Evolutionary conservation across 148 eudicot species (phyloP), one percentile per base, ranked within the genome.

Genomic region (Chenopodium suecicum): DNA sequence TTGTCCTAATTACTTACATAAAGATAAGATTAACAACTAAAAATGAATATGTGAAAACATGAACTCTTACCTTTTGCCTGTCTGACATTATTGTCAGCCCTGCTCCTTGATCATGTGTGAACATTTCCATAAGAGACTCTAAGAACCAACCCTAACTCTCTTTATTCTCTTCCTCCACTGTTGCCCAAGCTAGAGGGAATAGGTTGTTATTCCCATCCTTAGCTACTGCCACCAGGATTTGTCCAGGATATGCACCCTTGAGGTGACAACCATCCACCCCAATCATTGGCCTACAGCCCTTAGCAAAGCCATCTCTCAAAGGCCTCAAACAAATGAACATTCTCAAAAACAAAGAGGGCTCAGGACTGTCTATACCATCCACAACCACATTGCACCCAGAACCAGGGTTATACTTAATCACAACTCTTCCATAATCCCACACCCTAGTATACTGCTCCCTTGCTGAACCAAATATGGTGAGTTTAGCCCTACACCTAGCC

Each of bases 391-490:
- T 17, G 3, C 22, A 5, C 22, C 20, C 2, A 22, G 0, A 19
- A 23, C 65, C 7, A 8, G 20, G 25, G 58, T 80, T 80, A 4
- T 20, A 37, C 17, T 64, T 31, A 12, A 2, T n/a, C 46, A 80
- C 6, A 6, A 34, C 73, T 9, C 17, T 2, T 2, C 4, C 77
- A 80, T 80, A 80, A 37, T 80, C 70, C 77, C 37, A 80, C 1
- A 80, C 77, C 29, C 20, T 56, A 3, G 16, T 58, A 72, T 72
- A 72, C 60, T 72, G 52, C 9, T 58, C 56, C 0, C 12, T 10
- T 16, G 31, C 52, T 56, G 56, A 41, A 22, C 82, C 76, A 75
- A 54, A 48, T 2, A 32, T 25, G 0, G 13, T 14, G 0, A 58
- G n/a, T 16, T 23, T 75, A 0, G 46, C 41, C 65, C 64, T 75